phyloP scores from a whole-genome alignment of 345 rosid genomes.

The Iberis pinnata region DNA sequence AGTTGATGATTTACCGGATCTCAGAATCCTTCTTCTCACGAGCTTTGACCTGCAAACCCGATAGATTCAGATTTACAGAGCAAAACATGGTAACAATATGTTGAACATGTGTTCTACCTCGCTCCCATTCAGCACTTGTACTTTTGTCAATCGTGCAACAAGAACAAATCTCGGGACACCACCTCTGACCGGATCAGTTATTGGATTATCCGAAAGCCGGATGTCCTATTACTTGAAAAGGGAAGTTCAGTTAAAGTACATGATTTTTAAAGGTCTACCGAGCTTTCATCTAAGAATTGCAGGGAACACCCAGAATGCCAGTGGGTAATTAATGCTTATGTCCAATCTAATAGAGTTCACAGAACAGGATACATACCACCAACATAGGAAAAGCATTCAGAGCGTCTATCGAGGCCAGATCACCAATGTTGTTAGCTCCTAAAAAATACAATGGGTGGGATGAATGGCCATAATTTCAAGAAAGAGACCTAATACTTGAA shows the following conservation, averaged over 20 bases:
- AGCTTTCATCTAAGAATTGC: conserved; percentile 2
- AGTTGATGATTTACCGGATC: conserved; percentile 51
- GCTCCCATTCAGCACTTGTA: conserved; percentile 83
- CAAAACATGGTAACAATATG: conserved; percentile 9
- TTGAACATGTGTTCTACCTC: conserved; percentile 51
- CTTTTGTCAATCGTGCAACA: conserved; percentile 69
- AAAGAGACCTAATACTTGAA: conserved; percentile 2
- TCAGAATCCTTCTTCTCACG: conserved; percentile 96
- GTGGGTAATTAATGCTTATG: neutral
- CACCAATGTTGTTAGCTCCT: conserved; percentile 66
- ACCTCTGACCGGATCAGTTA: conserved; percentile 64
- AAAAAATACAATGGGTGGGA: conserved; percentile 22
- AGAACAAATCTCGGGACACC: conserved; percentile 76
- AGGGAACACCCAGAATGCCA: neutral
- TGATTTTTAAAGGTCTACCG: neutral
- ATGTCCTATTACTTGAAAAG: conserved; percentile 47
- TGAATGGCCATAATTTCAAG: conserved; percentile 14
- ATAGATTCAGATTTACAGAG: conserved; percentile 17
- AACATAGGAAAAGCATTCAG: conserved; percentile 61
- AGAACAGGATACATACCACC: conserved; percentile 47
- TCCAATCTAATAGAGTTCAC: conserved; percentile 9
- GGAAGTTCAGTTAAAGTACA: conserved; percentile 7
- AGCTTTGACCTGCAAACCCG: conserved; percentile 45
- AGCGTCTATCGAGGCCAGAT: conserved; percentile 57
- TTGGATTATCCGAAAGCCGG: conserved; percentile 86